These are phyloP conservation scores for Diutina pseudorugosa DNA, from an alignment of 1,139 yeast genomes.

Conservation along the genomic window DNA sequence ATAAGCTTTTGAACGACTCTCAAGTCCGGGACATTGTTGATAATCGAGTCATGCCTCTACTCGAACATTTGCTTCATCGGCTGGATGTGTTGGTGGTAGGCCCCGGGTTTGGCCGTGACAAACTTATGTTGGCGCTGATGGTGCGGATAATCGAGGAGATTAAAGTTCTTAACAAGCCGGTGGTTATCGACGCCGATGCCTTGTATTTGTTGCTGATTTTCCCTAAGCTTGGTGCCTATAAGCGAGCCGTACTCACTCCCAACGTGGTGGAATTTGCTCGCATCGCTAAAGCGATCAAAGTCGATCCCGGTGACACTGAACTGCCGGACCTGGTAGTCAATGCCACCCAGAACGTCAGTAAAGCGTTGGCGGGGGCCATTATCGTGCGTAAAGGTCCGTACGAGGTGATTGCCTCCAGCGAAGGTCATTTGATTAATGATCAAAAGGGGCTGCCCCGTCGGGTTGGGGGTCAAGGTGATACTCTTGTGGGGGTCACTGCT, in stretches of 20 bases:
- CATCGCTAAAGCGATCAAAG: constrained; percentile 37
- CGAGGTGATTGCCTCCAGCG: constrained; percentile 53
- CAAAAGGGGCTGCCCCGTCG: constrained; percentile 55
- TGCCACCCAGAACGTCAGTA: constrained; percentile 30
- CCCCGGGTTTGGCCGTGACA: constrained; percentile 88
- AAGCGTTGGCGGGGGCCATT: constrained; percentile 46
- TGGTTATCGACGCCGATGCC: constrained; percentile 87
- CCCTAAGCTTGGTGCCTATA: constrained; percentile 42
- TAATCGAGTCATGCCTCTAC: constrained; percentile 39
- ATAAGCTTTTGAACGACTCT: constrained; percentile 10
- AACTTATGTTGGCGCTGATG: constrained; percentile 49
- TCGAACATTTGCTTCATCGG: constrained; percentile 42
- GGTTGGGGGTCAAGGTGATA: constrained; percentile 87
- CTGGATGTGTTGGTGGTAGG: constrained; percentile 81
- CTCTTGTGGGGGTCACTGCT: constrained; percentile 60
- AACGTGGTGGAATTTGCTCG: constrained; percentile 78
- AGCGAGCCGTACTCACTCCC: constrained; percentile 67
- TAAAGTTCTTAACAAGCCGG: constrained; percentile 38
- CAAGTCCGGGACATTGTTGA: constrained; percentile 22
- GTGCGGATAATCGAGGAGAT: constrained; percentile 46
- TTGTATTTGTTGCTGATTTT: constrained; percentile 46
- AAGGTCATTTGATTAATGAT: constrained; percentile 23
- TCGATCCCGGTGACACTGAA: constrained; percentile 20
- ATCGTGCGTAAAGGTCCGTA: constrained; percentile 59
- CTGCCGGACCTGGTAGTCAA: constrained; percentile 13